Percentiles rank a stretch among this genome's conserved stretches.
Conservation (phyloP, 768 basidiomycete genomes). For the Xerocomus potaroensis region DNA sequence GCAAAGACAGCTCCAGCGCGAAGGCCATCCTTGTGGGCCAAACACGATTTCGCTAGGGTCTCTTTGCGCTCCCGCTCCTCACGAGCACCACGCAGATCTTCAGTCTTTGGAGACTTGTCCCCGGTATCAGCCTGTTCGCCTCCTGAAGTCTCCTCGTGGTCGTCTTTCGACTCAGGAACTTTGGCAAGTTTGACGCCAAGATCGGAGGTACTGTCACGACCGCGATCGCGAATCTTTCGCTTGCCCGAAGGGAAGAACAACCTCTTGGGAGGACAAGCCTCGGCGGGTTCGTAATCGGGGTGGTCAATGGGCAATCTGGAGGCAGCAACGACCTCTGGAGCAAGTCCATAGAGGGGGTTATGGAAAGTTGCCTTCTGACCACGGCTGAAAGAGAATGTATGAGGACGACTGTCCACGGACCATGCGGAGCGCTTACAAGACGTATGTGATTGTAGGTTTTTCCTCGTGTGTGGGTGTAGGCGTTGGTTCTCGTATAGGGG, state of each 20-base stretch:
- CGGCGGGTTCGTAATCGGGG: conserved; percentile 59
- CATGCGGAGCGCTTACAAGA: conserved; percentile 52
- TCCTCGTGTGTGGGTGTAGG: conserved; percentile 43
- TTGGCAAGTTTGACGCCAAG: conserved; percentile 16
- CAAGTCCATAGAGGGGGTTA: conserved; percentile 58
- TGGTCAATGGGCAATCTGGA: conserved; percentile 57
- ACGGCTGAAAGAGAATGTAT: conserved; percentile 44
- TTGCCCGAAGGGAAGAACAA: conserved; percentile 48
- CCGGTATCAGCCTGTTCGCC: conserved; percentile 10
- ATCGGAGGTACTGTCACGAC: conserved; percentile 11
- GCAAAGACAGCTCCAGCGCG: conserved; percentile 27
- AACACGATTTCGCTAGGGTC: conserved; percentile 15
- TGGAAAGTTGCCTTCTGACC: conserved; percentile 58
- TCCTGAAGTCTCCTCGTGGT: conserved; percentile 9
- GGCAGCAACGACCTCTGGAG: conserved; percentile 37
- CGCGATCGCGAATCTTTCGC: conserved; percentile 24
- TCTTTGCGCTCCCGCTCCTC: conserved; percentile 27
- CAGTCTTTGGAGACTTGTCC: neutral
- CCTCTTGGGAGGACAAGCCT: conserved; percentile 51
- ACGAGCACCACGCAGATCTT: conserved; percentile 11
- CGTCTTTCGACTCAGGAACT: conserved; percentile 4
- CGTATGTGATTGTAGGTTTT: conserved; percentile 62
- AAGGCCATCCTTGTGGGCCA: conserved; percentile 25
- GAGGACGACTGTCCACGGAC: neutral
- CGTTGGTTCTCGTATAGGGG: conserved; percentile 32